Base-by-base conservation (phyloP, 139 green algal species). In the Coelastrella sp. region DNA sequence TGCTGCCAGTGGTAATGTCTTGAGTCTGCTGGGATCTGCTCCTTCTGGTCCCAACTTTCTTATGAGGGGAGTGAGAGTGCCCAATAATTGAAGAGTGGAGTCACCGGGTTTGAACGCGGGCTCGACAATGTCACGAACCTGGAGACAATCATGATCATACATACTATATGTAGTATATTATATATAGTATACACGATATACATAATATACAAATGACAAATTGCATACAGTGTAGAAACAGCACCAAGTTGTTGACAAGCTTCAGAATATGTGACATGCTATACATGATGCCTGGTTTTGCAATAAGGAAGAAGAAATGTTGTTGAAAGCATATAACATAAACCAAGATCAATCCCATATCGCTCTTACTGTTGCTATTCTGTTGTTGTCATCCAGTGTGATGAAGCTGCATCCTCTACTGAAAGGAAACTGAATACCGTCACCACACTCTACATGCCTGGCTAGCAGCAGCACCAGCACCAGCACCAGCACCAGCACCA, bases 401-500 rank as follows among this genome's bases (percentile, higher is more conserved):
- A 96, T 96, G 88, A 97, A 97, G 45, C 75, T 92, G 76, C 85
- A 90, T 11, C 95, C 95, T 0, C 95, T 86, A 0, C 89, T 95
- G 86, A 97, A 98, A 32, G 95, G 95, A 74, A 98, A 94, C 50
- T 92, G 34, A 15, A 88, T 75, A 27, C 90, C 86, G 2, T 91
- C 88, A 11, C 91, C 84, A 38, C 94, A 82, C 83, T 98, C 93
- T 8, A 95, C 89, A 72, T 98, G 95, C 94, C 93, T 96, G 34
- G 23, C 57, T 3, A 25, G 34, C 32, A 48, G 67, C 67, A 76
- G 67, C 67, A 40, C 27, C 60, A 40, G 60, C 60, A 43, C 7
- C 62, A 40, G 62, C 62, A 69, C 25, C 68, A 78, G 40, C 11
- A 76, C 19, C 57, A n/a, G 57, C 23, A 19, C 9, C 21, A 66